phyloP scores from a whole-genome alignment of 2,329 filamentous ascomycete genomes.

The Helotiales sp. region DNA sequence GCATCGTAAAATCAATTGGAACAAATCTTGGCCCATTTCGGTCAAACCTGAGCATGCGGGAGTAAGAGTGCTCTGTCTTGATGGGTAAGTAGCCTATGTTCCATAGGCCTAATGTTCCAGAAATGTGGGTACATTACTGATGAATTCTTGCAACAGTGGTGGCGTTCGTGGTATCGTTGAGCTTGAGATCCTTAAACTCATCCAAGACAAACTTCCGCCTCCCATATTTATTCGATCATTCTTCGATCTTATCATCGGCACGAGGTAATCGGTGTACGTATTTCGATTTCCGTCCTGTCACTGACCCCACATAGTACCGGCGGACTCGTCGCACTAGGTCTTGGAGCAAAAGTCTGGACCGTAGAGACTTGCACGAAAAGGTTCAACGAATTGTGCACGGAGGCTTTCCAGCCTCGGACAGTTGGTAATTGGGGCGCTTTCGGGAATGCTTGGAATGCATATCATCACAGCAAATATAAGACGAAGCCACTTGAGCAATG shows the following conservation, averaged over 20 bases:
- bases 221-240: neutral
- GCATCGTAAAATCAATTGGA: neutral
- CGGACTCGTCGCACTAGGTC: constrained; percentile 11
- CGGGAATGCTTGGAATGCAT: neutral
- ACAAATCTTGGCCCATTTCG: neutral
- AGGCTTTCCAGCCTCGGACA: constrained; percentile 5
- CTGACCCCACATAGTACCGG: constrained; percentile 8
- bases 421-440: neutral
- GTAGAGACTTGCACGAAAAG: constrained; percentile 2
- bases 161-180: constrained; percentile 5
- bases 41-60: neutral
- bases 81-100: constrained; percentile 4
- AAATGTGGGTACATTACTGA: too few species aligned
- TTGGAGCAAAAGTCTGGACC: constrained; percentile 4
- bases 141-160: neutral
- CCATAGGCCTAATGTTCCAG: neutral
- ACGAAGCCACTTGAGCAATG: constrained; percentile 1
- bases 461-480: neutral
- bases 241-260: constrained; percentile 6
- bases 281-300: too few species aligned
- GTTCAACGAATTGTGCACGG: neutral
- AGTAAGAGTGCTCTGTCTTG: neutral
- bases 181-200: neutral
- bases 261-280: neutral
- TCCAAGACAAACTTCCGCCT: neutral